A percentile compares a stretch with the other conserved stretches of the same genome.
phyloP scores from a whole-genome alignment of 371 early-diverging fungal genomes.

The Mucor circinelloides region DNA sequence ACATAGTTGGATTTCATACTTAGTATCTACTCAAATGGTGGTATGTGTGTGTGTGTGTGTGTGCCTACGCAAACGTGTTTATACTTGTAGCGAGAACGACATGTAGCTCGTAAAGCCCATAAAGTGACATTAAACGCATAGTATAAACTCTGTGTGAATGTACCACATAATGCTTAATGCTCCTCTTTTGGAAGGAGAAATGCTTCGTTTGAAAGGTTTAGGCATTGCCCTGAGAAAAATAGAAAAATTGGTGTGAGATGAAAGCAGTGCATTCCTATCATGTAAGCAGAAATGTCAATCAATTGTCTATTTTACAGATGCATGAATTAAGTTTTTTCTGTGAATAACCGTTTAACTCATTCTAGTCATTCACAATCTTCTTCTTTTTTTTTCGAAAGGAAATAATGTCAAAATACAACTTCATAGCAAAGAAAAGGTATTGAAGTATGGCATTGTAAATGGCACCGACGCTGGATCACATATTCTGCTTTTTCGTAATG shows the following conservation, averaged over 20 bases:
- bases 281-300: neutral
- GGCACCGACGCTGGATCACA: no score
- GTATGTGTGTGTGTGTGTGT: no score
- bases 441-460: no score
- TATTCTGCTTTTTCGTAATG: no score
- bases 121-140: neutral
- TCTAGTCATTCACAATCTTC: no score
- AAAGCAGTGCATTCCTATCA: neutral
- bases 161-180: neutral
- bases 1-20: neutral
- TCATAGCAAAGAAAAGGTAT: no score
- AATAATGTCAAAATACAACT: no score
- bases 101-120: neutral
- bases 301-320: neutral
- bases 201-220: neutral
- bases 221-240: neutral
- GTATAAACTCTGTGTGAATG: neutral
- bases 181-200: neutral
- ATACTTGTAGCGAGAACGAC: neutral
- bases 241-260: neutral
- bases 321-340: neutral
- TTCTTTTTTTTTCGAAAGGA: no score
- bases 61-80: neutral
- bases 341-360: no score
- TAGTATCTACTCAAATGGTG: neutral